These are phyloP conservation scores for Gilbertella persicaria DNA, from an alignment of 371 early-diverging fungal genomes.

Conservation along the genomic window DNA sequence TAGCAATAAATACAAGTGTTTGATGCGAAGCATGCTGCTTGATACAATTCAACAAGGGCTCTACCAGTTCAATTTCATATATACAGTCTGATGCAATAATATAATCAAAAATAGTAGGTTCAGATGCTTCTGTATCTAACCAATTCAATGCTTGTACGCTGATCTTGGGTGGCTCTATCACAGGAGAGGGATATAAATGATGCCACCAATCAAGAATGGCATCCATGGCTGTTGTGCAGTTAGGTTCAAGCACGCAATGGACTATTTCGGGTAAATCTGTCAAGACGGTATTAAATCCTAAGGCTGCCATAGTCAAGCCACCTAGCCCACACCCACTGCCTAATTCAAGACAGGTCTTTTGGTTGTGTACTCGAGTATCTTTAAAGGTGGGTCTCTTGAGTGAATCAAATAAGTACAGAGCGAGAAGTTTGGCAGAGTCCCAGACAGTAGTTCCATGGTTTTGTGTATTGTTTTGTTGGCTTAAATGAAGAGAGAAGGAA, in stretches of 20 bases:
- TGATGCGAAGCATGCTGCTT: slow-evolving; percentile 15
- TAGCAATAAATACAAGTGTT: slow-evolving; percentile 27
- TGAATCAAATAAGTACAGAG: slow-evolving; percentile 33
- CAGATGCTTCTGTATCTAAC: slow-evolving; percentile 19
- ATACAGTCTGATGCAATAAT: slow-evolving; percentile 46
- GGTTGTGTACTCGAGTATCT: slow-evolving; percentile 11
- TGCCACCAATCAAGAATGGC: slow-evolving; percentile 37
- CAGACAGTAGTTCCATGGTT: slow-evolving; percentile 48
- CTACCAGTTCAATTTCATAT: slow-evolving; percentile 32
- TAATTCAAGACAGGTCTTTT: slow-evolving; percentile 35
- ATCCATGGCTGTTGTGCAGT: slow-evolving; percentile 14
- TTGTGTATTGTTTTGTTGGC: slow-evolving; percentile 36
- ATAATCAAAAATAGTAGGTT: slow-evolving; percentile 18
- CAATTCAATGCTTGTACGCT: slow-evolving; percentile 34
- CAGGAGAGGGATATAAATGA: slow-evolving; percentile 14
- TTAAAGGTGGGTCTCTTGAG: slow-evolving; percentile 26
- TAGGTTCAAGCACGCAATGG: slow-evolving; percentile 25
- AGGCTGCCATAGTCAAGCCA: slow-evolving; percentile 35
- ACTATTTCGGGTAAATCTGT: slow-evolving; percentile 39
- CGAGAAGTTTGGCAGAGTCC: slow-evolving; percentile 37
- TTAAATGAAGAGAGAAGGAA: slow-evolving; percentile 21
- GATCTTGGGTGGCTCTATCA: slow-evolving; percentile 18
- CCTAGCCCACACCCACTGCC: slow-evolving; percentile 46
- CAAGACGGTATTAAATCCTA: slow-evolving; percentile 33
- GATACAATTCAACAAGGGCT: slow-evolving; percentile 27